Percentiles rank a stretch among this genome's conserved stretches.
Evolutionary conservation across 257 asterid genomes (phyloP).

Genomic region (Craterostigma plantagineum): DNA sequence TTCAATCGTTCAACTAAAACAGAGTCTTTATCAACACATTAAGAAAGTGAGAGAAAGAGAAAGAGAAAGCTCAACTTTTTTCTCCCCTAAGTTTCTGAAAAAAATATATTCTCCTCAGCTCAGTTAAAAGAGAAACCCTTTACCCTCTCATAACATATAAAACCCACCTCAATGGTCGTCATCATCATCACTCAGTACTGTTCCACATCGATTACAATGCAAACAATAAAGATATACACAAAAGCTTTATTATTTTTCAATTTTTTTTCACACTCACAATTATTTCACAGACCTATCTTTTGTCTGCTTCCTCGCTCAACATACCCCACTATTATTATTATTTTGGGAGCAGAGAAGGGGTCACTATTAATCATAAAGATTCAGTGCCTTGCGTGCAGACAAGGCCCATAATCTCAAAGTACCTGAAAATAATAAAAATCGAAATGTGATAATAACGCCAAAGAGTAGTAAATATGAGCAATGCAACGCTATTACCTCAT

Average conservation of each 20-base stretch:
- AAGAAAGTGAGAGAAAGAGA: constrained; percentile 10
- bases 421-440: constrained; percentile 7
- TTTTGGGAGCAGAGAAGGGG: constrained; percentile 14
- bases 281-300: constrained; percentile 5
- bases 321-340: constrained; percentile 14
- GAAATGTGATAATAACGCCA: not conserved
- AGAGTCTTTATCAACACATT: too few species aligned
- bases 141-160: constrained; percentile 19
- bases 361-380: constrained; percentile 16
- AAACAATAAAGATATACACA: too few species aligned
- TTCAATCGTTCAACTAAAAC: too few species aligned
- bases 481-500: too few species aligned
- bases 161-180: constrained; percentile 29
- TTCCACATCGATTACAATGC: too few species aligned
- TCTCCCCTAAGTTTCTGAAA: constrained; percentile 29
- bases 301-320: constrained; percentile 11
- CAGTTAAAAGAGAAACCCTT: constrained; percentile 14
- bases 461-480: too few species aligned
- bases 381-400: constrained; percentile 18
- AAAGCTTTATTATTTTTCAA: too few species aligned
- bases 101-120: constrained; percentile 13
- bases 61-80: not conserved
- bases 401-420: constrained; percentile 16
- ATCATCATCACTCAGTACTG: constrained; percentile 2
- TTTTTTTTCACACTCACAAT: too few species aligned